phyloP scores from a whole-genome alignment of 768 basidiomycete species.

The Pulveroboletus ravenelii region DNA sequence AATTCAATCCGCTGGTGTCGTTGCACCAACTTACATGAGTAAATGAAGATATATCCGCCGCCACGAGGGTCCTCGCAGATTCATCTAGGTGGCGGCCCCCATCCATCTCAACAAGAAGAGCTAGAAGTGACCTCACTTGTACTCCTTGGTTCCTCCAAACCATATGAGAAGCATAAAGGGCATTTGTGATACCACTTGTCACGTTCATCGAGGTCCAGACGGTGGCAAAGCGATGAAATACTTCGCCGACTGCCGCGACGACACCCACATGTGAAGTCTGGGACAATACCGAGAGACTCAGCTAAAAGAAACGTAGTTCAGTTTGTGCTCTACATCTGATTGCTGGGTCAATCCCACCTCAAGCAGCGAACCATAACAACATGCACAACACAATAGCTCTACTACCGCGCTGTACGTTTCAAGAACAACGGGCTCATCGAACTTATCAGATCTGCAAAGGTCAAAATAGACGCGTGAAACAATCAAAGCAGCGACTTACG shows the following conservation, averaged over 20 bases:
- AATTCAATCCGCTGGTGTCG: neutral
- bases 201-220: conserved; percentile 79
- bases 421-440: conserved; percentile 37
- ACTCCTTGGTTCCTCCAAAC: conserved; percentile 60
- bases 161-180: conserved; percentile 60
- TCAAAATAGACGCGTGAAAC: neutral
- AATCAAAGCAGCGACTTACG: conserved; percentile 33
- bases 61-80: conserved; percentile 54
- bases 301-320: conserved; percentile 30
- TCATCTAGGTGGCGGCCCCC: conserved; percentile 51
- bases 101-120: conserved; percentile 62
- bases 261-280: conserved; percentile 48
- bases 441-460: conserved; percentile 24
- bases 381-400: conserved; percentile 55
- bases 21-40: conserved; percentile 44
- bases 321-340: neutral
- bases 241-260: conserved; percentile 61
- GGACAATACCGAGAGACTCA: conserved; percentile 51
- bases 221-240: conserved; percentile 62
- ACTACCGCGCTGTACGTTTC: conserved; percentile 54
- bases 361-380: conserved; percentile 64
- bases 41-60: conserved; percentile 56
- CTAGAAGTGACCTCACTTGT: conserved; percentile 61
- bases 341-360: conserved; percentile 43
- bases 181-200: conserved; percentile 47